Evolutionary conservation across 2,329 filamentous ascomycete genomes (phyloP), one percentile per base, ranked within the genome.

Genomic region (Phialophora chinensis): DNA sequence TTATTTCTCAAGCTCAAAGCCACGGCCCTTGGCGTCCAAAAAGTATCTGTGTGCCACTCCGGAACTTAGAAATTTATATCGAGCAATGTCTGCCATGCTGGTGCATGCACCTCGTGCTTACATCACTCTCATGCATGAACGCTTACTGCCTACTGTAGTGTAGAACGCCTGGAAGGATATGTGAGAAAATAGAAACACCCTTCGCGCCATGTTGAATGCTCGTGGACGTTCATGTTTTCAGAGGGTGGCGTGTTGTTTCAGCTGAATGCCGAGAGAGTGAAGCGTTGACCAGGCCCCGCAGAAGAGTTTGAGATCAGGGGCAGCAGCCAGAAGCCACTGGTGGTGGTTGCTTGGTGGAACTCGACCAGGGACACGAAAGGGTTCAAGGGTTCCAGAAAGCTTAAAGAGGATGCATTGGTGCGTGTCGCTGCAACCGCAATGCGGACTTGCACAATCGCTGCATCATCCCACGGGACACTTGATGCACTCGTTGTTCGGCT

Each of bases 281-380:
- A 42, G 55, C 20, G n/a, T 25, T 20, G 33, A 29, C 33, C 47
- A 62, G 47, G 38, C 60, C 56, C 63, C 55, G 53, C 50, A 60
- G 50, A n/a, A 68, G 47, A 27, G 68, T 70, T 66, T 68, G 65
- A 66, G 38, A 61, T 70, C 66, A 70, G 68, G 68, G 68, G 66
- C 53, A 62, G 52, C 23, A 33, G 14, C 42, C 33, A 27, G 35
- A 38, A 65, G 50, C 60, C 53, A 66, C 27, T 70, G 68, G 68
- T 35, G 33, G 27, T 50, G 55, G 55, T 38, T 44, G 55, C 33
- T 27, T 12, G 35, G 57, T 50, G 42, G 58, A 50, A 27, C 29
- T 33, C 10, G 44, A 52, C 50, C 7, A 44, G 59, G 47, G 25
- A 27, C 47, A 20, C 35, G 53, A 29, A 17, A 8, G 49, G 49